Evolutionary conservation across 495 filamentous ascomycete genomes (phyloP).

Genomic region (Aspergillus bridgeri): DNA sequence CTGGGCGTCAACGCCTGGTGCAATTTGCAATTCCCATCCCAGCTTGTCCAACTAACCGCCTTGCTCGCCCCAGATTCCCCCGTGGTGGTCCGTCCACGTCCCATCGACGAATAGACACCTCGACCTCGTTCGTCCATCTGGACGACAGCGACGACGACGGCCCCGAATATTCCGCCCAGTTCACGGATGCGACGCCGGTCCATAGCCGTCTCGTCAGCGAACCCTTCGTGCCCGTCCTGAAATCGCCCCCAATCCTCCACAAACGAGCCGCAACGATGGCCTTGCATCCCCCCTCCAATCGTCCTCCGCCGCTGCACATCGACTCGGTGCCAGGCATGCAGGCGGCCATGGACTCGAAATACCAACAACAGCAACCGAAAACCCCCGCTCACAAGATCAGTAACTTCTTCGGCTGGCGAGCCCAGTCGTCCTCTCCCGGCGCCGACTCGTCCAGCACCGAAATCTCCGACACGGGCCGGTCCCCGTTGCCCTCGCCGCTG

Average conservation of each 20-base stretch:
- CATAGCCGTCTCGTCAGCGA: conserved; percentile 48
- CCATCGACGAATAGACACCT: conserved; percentile 39
- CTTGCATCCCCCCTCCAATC: conserved; percentile 32
- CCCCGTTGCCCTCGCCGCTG: conserved; percentile 56
- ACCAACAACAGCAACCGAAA: conserved; percentile 47
- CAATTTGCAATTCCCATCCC: conserved; percentile 4
- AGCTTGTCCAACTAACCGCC: conserved; percentile 29
- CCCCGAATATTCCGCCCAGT: conserved; percentile 32
- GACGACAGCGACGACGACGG: conserved; percentile 34
- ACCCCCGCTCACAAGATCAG: conserved; percentile 62
- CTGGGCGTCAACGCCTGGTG: conserved; percentile 5
- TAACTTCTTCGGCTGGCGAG: conserved; percentile 69
- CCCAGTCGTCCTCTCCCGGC: conserved; percentile 49
- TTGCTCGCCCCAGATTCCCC: conserved; percentile 34
- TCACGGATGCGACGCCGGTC: conserved; percentile 42
- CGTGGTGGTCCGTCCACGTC: conserved; percentile 30
- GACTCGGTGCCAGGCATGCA: conserved; percentile 22
- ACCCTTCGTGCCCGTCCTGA: conserved; percentile 44
- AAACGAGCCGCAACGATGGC: conserved; percentile 45
- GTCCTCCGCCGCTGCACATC: conserved; percentile 42
- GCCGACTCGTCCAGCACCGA: conserved; percentile 61
- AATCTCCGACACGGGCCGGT: conserved; percentile 59
- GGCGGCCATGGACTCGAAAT: background rate
- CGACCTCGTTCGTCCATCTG: conserved; percentile 24
- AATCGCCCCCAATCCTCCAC: conserved; percentile 35